A percentile compares a stretch with the other conserved stretches of the same genome.
phyloP scores from a whole-genome alignment of 2,329 filamentous ascomycete genomes.

The Aureobasidium sp. region DNA sequence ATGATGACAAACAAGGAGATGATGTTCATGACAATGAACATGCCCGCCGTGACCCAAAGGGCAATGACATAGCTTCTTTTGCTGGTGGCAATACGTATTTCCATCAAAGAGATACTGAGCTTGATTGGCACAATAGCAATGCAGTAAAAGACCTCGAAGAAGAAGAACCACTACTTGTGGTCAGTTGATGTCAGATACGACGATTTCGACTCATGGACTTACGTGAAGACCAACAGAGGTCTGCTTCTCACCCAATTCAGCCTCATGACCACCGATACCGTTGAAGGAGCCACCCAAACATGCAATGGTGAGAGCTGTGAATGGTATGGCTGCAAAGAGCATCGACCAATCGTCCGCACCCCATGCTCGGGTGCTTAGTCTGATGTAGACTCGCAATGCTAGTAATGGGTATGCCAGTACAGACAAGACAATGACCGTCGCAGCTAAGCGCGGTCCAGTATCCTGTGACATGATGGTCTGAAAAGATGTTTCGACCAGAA shows the following conservation, averaged over 20 bases:
- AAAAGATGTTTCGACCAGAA: neutral
- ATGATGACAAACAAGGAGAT: slow-evolving; percentile 32
- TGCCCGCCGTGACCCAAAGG: slow-evolving; percentile 27
- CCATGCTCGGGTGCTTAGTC: slow-evolving; percentile 14
- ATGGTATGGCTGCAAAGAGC: slow-evolving; percentile 19
- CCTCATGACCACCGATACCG: slow-evolving; percentile 29
- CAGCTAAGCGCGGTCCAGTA: slow-evolving; percentile 8
- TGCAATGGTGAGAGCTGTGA: slow-evolving; percentile 25
- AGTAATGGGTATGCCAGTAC: slow-evolving; percentile 4
- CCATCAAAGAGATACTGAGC: slow-evolving; percentile 32
- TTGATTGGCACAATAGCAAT: slow-evolving; percentile 32
- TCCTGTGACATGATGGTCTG: neutral
- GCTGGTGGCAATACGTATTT: slow-evolving; percentile 30
- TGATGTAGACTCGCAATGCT: slow-evolving; percentile 10
- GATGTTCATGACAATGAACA: slow-evolving; percentile 29
- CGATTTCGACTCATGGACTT: slow-evolving; percentile 3
- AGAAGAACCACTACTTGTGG: slow-evolving; percentile 30
- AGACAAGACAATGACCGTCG: slow-evolving; percentile 11
- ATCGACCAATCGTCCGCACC: slow-evolving; percentile 14
- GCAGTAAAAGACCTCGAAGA: slow-evolving; percentile 34
- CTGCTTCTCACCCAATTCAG: slow-evolving; percentile 20
- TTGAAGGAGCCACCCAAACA: slow-evolving; percentile 28
- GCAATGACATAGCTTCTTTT: slow-evolving; percentile 25
- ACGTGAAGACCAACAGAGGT: slow-evolving; percentile 23
- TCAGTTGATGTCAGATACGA: neutral